Evolutionary conservation across 371 early-diverging fungal species (phyloP), one percentile per base, ranked within the genome.

Genomic region (Dichotomocladium elegans): DNA sequence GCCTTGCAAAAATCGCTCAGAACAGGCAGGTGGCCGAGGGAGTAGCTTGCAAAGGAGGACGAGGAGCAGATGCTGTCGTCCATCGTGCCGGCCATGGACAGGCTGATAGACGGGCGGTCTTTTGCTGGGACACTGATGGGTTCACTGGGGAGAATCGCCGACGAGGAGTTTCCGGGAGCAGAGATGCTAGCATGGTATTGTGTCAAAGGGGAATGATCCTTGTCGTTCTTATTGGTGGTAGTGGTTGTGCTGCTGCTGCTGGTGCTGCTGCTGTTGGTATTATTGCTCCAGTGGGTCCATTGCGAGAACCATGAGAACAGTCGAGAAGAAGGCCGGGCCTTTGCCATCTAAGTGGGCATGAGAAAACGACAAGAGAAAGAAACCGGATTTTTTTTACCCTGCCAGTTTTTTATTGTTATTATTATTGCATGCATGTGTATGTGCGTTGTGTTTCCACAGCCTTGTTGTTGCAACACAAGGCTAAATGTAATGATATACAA

Each of bases 401-500:
- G n/a, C n/a, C n/a, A n/a, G n/a, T n/a, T n/a, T n/a, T n/a, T n/a
- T n/a, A n/a, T n/a, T n/a, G n/a, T n/a, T n/a, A n/a, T n/a, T n/a
- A n/a, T n/a, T n/a, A n/a, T n/a, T n/a, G n/a, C n/a, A n/a, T n/a
- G n/a, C n/a, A n/a, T n/a, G n/a, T n/a, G n/a, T n/a, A n/a, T n/a
- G n/a, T n/a, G n/a, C n/a, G n/a, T n/a, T n/a, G n/a, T n/a, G n/a
- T n/a, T n/a, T n/a, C n/a, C n/a, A n/a, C n/a, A n/a, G n/a, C n/a
- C n/a, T n/a, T n/a, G n/a, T n/a, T n/a, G n/a, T n/a, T n/a, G n/a
- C n/a, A n/a, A n/a, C n/a, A n/a, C n/a, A n/a, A n/a, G n/a, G n/a
- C n/a, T 26, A 56, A 33, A 61, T 61, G 43, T 34, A 34, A 34
- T 77, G 77, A 37, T 67, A 70, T 22, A 77, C 71, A 17, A 74